Conservation (phyloP, 2,329 filamentous ascomycete genomes). For the Didymella exigua region DNA sequence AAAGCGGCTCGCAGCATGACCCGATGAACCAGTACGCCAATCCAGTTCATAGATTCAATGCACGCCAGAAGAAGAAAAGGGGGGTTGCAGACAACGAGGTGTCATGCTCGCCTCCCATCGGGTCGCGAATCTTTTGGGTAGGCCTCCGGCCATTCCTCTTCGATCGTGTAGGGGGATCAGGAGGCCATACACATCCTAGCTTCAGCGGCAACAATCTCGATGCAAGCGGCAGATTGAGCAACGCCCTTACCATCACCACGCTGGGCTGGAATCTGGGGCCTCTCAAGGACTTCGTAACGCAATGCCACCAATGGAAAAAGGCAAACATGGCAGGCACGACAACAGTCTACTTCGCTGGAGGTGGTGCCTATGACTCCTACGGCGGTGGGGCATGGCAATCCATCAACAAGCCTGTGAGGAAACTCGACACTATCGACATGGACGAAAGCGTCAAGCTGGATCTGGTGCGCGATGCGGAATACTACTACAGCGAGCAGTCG, state of each 20-base stretch:
- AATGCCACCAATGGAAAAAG: conserved; percentile 32
- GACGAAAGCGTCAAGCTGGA: conserved; percentile 34
- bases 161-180: conserved; percentile 20
- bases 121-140: conserved; percentile 35
- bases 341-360: conserved; percentile 34
- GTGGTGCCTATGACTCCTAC: conserved; percentile 3
- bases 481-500: conserved; percentile 45
- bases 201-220: conserved; percentile 3
- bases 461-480: conserved; percentile 43
- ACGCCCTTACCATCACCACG: conserved; percentile 30
- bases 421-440: conserved; percentile 42
- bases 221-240: conserved; percentile 21
- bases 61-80: not conserved
- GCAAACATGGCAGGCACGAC: conserved; percentile 31
- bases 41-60: not conserved
- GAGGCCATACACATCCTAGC: not conserved
- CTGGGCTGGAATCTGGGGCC: conserved; percentile 37
- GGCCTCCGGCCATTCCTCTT: conserved; percentile 39
- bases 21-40: not conserved
- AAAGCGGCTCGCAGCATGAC: conserved; percentile 16
- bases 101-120: conserved; percentile 13
- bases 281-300: conserved; percentile 27
- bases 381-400: conserved; percentile 29
- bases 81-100: not conserved
- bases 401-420: conserved; percentile 33